Base-by-base conservation (phyloP, 352 stramenopile species). In the Phytopythium cucurbitacearum region DNA sequence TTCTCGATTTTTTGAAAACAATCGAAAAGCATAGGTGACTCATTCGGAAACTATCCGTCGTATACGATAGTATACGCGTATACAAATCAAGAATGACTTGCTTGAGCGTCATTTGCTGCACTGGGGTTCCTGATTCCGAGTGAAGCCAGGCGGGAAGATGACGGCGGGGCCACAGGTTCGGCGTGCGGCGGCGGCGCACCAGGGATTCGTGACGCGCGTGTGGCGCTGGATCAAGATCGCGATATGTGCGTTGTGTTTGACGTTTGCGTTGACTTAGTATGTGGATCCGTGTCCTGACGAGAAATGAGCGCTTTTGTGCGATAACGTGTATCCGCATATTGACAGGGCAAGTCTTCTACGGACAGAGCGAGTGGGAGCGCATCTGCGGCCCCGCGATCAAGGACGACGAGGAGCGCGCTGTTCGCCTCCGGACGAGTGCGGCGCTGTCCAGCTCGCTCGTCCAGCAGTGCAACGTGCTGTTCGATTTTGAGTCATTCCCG, bases 191-290 rank as follows among this genome's bases (percentile, higher is more conserved):
- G 67, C 68, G 40, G 65, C 65, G 34, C 81, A 86, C 54, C 60
- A 85, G 62, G 67, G 67, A 40, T 41, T 88, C 15, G 55, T 89
- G 39, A 60, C 69, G 54, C 71, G 69, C 50, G 53, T 88, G 8
- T 91, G 78, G 81, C 72, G 81, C 48, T 91, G 81, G 81, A 37
- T 91, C 6, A 82, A 86, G 63, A 72, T 73, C 15, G 76, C 68
- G 5, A 55, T 88, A 7, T 79, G 73, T 87, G 41, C 21, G 73
- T 57, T 28, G 21, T 28, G 21, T 28, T 28, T 28, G 21, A 3
- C n/a, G n/a, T 40, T 32, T 49, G 13, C 2, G 12, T 12, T 16
- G 42, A 0, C 16, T 3, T n/a, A 13, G n/a, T 41, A 15, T 15
- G n/a, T 12, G 48, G 48, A 45, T 46, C 7, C 3, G 1, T 1